phyloP scores from a whole-genome alignment of 495 filamentous ascomycete genomes.

The Aspergillus indologenus region DNA sequence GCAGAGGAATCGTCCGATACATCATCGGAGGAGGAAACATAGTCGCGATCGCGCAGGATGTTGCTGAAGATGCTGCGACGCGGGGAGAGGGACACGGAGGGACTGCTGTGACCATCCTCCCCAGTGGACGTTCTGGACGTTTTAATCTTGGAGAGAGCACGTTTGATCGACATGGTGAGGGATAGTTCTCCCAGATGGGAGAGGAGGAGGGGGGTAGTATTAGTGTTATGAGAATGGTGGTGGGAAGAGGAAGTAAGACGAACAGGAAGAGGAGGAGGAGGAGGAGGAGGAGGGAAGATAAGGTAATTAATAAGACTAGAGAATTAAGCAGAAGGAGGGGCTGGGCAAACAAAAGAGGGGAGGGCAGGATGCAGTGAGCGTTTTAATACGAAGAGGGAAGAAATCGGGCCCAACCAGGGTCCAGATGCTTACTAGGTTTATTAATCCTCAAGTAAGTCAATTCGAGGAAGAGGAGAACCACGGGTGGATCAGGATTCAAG shows the following conservation, averaged over 20 bases:
- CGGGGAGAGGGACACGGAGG: conserved; percentile 28
- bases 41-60: conserved; percentile 41
- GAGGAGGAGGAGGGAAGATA: background rate
- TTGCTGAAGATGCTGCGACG: conserved; percentile 41
- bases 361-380: background rate
- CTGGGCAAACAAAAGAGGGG: background rate
- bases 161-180: conserved; percentile 43
- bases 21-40: conserved; percentile 46
- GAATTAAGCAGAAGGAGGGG: background rate
- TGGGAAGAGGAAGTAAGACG: conserved; percentile 19
- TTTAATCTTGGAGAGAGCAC: conserved; percentile 44
- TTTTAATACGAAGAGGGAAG: background rate
- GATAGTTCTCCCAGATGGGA: background rate
- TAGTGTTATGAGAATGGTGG: conserved; percentile 35
- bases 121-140: conserved; percentile 11
- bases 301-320: background rate
- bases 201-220: background rate
- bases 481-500: background rate
- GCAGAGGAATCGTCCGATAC: conserved; percentile 44
- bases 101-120: conserved; percentile 26
- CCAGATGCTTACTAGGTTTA: background rate
- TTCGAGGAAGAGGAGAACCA: background rate
- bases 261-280: background rate
- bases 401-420: background rate
- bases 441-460: background rate